Percentiles rank a stretch among this genome's conserved stretches.
phyloP scores from a whole-genome alignment of 768 basidiomycete species.

The Mrakia blollopis region DNA sequence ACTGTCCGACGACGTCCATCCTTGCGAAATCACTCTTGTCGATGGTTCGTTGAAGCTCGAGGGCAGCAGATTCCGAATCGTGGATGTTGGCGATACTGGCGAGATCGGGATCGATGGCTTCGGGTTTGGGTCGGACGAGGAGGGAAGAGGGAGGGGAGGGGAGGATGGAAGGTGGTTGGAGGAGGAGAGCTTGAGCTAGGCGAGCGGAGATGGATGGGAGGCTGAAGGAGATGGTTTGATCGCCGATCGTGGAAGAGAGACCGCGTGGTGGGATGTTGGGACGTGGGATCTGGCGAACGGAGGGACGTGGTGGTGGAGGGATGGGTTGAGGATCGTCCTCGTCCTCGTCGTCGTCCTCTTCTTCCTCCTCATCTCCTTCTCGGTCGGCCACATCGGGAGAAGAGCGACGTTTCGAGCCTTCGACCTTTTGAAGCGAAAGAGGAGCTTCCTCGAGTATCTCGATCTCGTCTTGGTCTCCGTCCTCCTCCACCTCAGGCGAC shows the following conservation, averaged over 20 bases:
- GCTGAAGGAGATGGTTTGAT: slow-evolving; percentile 31
- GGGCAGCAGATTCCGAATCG: slow-evolving; percentile 48
- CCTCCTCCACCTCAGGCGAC: neutral
- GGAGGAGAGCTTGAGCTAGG: slow-evolving; percentile 3
- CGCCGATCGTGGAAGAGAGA: neutral
- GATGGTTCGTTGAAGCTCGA: slow-evolving; percentile 75
- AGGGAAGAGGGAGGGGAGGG: neutral
- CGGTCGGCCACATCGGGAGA: neutral
- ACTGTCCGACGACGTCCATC: slow-evolving; percentile 89
- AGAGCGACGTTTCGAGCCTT: neutral
- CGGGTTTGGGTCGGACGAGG: neutral
- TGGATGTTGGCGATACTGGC: slow-evolving; percentile 7
- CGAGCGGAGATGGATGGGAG: slow-evolving; percentile 28
- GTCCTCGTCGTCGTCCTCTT: neutral
- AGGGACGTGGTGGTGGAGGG: neutral
- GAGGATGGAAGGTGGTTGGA: neutral
- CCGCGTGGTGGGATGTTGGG: neutral
- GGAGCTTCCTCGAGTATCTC: neutral
- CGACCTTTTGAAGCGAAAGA: neutral
- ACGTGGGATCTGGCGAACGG: neutral
- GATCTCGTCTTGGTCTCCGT: neutral
- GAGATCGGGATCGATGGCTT: neutral
- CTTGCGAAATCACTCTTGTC: slow-evolving; percentile 73
- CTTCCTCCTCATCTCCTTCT: slow-evolving; percentile 9
- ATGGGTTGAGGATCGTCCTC: neutral